Conservation (phyloP, 148 eudicot species). For the Camellia sinensis region DNA sequence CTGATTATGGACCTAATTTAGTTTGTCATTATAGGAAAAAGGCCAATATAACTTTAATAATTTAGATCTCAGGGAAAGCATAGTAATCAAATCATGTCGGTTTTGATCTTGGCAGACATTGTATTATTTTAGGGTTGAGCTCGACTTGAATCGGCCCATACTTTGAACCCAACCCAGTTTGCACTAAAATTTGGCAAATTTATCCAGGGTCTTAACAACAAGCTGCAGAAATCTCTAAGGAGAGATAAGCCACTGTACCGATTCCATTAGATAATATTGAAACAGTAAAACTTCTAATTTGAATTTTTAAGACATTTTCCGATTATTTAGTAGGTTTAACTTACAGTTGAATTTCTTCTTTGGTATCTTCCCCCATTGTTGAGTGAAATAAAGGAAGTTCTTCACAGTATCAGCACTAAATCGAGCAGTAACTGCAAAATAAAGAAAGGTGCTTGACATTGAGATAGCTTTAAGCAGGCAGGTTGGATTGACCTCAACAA, state of each 20-base stretch:
- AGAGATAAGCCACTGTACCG: neutral
- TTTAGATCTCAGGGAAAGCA: neutral
- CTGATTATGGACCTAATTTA: neutral
- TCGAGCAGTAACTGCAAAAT: slow-evolving; percentile 80
- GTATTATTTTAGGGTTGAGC: neutral
- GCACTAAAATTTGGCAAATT: neutral
- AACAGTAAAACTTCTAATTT: neutral
- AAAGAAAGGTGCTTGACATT: neutral
- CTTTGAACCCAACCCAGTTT: slow-evolving; percentile 1
- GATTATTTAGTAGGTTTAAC: slow-evolving; percentile 20
- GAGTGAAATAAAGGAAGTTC: slow-evolving; percentile 71
- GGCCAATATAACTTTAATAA: neutral
- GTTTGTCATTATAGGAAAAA: neutral
- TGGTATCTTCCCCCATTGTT: slow-evolving; percentile 79
- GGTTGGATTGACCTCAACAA: neutral
- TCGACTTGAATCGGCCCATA: neutral
- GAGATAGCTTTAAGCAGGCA: neutral
- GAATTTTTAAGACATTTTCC: neutral
- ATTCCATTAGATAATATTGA: neutral
- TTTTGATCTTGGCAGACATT: neutral
- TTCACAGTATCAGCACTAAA: slow-evolving; percentile 92
- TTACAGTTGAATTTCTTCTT: slow-evolving; percentile 95
- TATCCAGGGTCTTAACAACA: neutral
- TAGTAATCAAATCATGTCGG: neutral
- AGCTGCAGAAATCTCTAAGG: neutral